Evolutionary conservation across 768 basidiomycete genomes (phyloP), one percentile per base, ranked within the genome.

Genomic region (Rhodosporidiobolus sp.): DNA sequence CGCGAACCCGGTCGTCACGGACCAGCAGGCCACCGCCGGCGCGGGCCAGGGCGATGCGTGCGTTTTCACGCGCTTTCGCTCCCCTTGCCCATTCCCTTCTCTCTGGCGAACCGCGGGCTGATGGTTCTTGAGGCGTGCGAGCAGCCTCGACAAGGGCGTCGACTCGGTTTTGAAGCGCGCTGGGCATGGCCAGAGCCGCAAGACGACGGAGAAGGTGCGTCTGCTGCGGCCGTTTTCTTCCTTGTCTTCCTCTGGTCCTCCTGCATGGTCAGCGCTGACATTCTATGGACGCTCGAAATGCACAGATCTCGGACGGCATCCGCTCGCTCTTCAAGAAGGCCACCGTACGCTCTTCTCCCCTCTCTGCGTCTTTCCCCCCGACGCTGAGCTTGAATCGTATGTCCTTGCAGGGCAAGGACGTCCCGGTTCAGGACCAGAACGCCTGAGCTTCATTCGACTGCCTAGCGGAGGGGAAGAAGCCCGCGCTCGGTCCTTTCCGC

Each of bases 101-200:
- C n/a, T n/a, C n/a, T n/a, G n/a, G n/a, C n/a, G n/a, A n/a, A n/a
- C n/a, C n/a, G n/a, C 38, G 38, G 38, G 14, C 38, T 7, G 38
- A 43, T 7, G 7, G 38, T 7, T 7, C 38, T 43, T 43, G 14
- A 7, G 14, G 38, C 38, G 14, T 8, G 34, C 26, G 9, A 11
- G 46, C 63, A 68, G 66, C 11, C 72, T 73, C 67, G 72, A 73
- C 63, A 73, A 73, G 72, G 72, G 72, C 54, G 45, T 73, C 59
- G 38, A 52, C 58, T 1, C 54, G 0, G 3, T 38, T 24, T 48
- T 69, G 30, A 30, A 60, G 22, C 60, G 56, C 46, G 0, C 38
- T 9, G 72, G 72, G 24, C 63, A 73, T 54, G 59, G 49, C 2
- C 72, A 73, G 63, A 35, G 12, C 8, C 30, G 19, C 24, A 17